Conservation (phyloP, 1,284 basidiomycete genomes). For the Austroboletus novae-zelandiae region DNA sequence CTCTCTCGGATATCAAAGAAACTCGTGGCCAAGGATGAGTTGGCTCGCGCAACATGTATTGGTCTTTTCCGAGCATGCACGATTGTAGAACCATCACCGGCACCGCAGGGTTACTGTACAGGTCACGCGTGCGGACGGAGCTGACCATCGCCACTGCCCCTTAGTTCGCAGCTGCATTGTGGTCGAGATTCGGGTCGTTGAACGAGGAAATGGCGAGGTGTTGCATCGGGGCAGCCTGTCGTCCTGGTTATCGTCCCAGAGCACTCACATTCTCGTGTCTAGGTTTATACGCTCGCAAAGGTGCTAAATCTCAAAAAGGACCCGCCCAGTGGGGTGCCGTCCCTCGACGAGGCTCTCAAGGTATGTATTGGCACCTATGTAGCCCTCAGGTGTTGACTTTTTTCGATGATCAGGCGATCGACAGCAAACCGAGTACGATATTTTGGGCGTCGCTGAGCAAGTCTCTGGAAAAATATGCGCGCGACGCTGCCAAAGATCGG, state of each 20-base stretch:
- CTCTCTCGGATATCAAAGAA: conserved; percentile 82
- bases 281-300: conserved; percentile 94
- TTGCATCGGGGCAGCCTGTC: conserved; percentile 72
- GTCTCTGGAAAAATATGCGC: conserved; percentile 77
- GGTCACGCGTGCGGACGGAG: conserved; percentile 79
- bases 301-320: conserved; percentile 89
- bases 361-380: conserved; percentile 36
- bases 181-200: conserved; percentile 79
- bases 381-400: conserved; percentile 3
- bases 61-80: too few relatives aligned
- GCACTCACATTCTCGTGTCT: not conserved
- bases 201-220: conserved; percentile 88
- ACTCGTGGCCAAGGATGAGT: conserved; percentile 68
- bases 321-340: conserved; percentile 73
- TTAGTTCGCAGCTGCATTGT: conserved; percentile 80
- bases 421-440: conserved; percentile 84
- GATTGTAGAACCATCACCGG: conserved; percentile 20
- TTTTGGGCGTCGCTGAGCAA: conserved; percentile 88
- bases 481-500: conserved; percentile 73
- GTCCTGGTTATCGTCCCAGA: not conserved
- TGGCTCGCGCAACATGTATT: not conserved
- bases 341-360: conserved; percentile 91
- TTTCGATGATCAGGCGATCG: conserved; percentile 58
- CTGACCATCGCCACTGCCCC: conserved; percentile 80
- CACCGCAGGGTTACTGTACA: conserved; percentile 54